A percentile compares a stretch with the other conserved stretches of the same genome.
Evolutionary conservation across 1,139 yeast genomes (phyloP).

Genomic region (Suhomyces choctaworum): DNA sequence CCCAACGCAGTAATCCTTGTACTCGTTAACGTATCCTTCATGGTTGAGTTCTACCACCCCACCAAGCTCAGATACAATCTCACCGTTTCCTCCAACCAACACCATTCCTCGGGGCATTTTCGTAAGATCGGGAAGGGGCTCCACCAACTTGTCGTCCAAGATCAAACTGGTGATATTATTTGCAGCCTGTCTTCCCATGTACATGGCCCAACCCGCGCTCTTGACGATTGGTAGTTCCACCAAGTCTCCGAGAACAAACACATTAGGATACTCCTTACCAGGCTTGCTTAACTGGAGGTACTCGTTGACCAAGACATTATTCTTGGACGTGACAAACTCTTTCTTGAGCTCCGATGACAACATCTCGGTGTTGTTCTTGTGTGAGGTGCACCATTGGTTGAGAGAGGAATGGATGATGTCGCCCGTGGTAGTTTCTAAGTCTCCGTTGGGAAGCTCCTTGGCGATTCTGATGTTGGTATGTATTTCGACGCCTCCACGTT

Average conservation of each 20-base stretch:
- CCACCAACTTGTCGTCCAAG: constrained; percentile 32
- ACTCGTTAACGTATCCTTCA: constrained; percentile 39
- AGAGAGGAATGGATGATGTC: constrained; percentile 32
- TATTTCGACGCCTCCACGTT: constrained; percentile 21
- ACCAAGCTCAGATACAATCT: constrained; percentile 39
- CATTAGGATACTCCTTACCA: constrained; percentile 18
- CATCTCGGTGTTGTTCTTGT: constrained; percentile 39
- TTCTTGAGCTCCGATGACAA: constrained; percentile 20
- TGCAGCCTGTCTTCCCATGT: constrained; percentile 46
- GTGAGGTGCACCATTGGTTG: constrained; percentile 48
- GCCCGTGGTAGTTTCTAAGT: constrained; percentile 31
- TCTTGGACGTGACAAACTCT: constrained; percentile 26
- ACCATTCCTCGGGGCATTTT: constrained; percentile 47
- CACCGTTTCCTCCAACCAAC: constrained; percentile 43
- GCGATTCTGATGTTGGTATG: constrained; percentile 26
- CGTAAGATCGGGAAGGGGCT: constrained; percentile 37
- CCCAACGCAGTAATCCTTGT: constrained; percentile 39
- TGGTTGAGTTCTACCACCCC: constrained; percentile 40
- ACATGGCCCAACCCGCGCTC: constrained; percentile 52
- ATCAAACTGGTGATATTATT: constrained; percentile 36
- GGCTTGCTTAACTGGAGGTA: constrained; percentile 35
- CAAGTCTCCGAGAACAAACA: constrained; percentile 45
- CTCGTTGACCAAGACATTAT: constrained; percentile 36
- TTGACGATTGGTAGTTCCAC: constrained; percentile 44
- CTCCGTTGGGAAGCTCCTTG: constrained; percentile 27